phyloP scores from a whole-genome alignment of 2,329 filamentous ascomycete genomes.

The Trichoderma atrobrunneum region DNA sequence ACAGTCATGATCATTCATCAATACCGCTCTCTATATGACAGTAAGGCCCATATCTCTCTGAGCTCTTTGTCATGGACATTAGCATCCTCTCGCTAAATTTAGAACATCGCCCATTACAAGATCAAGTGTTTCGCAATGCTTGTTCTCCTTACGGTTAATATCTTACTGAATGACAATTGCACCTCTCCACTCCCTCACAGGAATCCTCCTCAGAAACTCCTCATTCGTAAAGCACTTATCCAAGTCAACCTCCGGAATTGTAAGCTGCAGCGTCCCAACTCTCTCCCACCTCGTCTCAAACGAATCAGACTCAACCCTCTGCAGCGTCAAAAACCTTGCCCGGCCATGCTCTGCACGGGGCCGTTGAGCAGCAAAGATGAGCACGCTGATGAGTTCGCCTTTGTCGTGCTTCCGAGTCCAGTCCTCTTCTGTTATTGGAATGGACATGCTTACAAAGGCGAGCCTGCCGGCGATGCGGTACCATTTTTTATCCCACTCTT shows the following conservation, averaged over 20 bases:
- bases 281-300: slow-evolving; percentile 16
- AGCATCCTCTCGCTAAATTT: not conserved
- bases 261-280: slow-evolving; percentile 9
- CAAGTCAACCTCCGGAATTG: not conserved
- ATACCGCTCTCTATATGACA: no score
- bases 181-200: not conserved
- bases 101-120: not conserved
- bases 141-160: not conserved
- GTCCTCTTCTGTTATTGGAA: slow-evolving; percentile 6
- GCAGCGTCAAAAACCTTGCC: slow-evolving; percentile 15
- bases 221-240: slow-evolving; percentile 8
- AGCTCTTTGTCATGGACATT: not conserved
- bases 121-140: not conserved
- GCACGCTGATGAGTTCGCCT: slow-evolving; percentile 15
- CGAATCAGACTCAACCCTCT: slow-evolving; percentile 6
- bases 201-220: slow-evolving; percentile 9
- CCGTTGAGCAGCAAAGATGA: slow-evolving; percentile 9
- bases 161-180: not conserved
- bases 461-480: slow-evolving; percentile 13
- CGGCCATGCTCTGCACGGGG: slow-evolving; percentile 4
- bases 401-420: slow-evolving; percentile 9
- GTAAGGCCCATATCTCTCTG: not conserved
- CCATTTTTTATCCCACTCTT: slow-evolving; percentile 9
- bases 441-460: slow-evolving; percentile 12
- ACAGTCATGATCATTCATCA: not conserved